These are phyloP conservation scores for Sporothrix sp. DNA, from an alignment of 2,329 filamentous ascomycete species.

Conservation along the genomic window DNA sequence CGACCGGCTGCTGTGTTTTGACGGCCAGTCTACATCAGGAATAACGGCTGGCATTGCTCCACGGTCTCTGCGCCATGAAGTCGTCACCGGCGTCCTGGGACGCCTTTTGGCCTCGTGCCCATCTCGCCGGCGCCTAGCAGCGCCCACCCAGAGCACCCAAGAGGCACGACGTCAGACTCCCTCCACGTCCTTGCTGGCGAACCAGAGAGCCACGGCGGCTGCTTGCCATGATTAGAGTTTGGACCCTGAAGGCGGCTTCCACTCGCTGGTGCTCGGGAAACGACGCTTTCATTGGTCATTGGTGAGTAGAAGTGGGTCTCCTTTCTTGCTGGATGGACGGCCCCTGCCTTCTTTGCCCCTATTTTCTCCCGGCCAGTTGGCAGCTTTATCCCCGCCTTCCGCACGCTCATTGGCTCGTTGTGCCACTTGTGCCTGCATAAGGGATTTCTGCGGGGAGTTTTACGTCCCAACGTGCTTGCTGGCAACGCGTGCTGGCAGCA, in stretches of 20 bases:
- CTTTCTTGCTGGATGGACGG: background rate
- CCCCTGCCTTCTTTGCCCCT: conserved; percentile 13
- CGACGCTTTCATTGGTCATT: background rate
- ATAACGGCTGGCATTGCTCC: too few relatives aligned
- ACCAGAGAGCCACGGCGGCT: background rate
- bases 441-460: conserved; percentile 7
- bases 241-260: background rate
- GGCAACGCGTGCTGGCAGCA: conserved; percentile 7
- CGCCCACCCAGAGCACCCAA: background rate
- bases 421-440: conserved; percentile 18
- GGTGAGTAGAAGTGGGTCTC: background rate
- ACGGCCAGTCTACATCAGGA: too few relatives aligned
- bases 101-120: background rate
- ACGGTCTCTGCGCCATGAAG: too few relatives aligned
- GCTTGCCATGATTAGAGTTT: background rate
- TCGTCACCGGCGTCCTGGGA: too few relatives aligned
- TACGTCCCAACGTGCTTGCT: background rate
- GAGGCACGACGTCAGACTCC: background rate
- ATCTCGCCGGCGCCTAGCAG: background rate
- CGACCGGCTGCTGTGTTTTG: too few relatives aligned
- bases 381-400: conserved; percentile 11
- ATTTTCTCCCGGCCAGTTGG: conserved; percentile 8
- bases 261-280: background rate
- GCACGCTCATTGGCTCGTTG: conserved; percentile 12
- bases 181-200: background rate